Conservation (phyloP, 768 basidiomycete genomes). For the Hericium coralloides region DNA sequence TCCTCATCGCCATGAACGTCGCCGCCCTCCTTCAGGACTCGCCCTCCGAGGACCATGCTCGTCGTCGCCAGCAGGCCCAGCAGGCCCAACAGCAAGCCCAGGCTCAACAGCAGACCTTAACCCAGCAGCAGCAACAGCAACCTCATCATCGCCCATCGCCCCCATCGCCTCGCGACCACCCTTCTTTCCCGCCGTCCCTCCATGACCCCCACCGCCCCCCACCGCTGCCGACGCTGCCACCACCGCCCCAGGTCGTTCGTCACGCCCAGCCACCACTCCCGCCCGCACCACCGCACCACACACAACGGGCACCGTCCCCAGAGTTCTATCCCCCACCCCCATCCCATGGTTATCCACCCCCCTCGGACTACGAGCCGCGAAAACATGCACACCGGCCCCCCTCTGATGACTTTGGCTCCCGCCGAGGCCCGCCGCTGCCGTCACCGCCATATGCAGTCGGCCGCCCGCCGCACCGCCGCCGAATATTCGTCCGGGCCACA, state of each 20-base stretch:
- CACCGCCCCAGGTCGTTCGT: slow-evolving; percentile 11
- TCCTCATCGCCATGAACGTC: slow-evolving; percentile 48
- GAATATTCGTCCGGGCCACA: neutral
- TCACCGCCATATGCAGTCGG: slow-evolving; percentile 1
- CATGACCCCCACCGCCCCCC: slow-evolving; percentile 13
- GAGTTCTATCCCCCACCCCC: neutral
- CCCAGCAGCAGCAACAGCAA: slow-evolving; percentile 18
- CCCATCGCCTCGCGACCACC: slow-evolving; percentile 16
- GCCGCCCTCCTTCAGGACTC: slow-evolving; percentile 61
- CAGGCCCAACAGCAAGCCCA: slow-evolving; percentile 16
- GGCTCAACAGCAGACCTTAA: slow-evolving; percentile 21
- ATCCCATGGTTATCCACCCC: neutral
- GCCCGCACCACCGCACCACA: slow-evolving; percentile 1
- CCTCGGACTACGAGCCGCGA: neutral
- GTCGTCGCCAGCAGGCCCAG: slow-evolving; percentile 19
- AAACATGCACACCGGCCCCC: neutral
- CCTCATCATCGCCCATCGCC: slow-evolving; percentile 19
- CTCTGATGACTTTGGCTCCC: slow-evolving; percentile 7
- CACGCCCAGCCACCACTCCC: slow-evolving; percentile 10
- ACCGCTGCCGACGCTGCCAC: slow-evolving; percentile 10
- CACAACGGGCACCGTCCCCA: neutral
- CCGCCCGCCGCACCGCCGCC: slow-evolving; percentile 17
- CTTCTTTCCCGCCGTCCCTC: slow-evolving; percentile 10
- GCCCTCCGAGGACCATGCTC: slow-evolving; percentile 46
- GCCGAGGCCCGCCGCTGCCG: slow-evolving; percentile 8